Evolutionary conservation across 2,329 filamentous ascomycete genomes (phyloP), one percentile per base, ranked within the genome.

Genomic region (Trichoderma koningii): DNA sequence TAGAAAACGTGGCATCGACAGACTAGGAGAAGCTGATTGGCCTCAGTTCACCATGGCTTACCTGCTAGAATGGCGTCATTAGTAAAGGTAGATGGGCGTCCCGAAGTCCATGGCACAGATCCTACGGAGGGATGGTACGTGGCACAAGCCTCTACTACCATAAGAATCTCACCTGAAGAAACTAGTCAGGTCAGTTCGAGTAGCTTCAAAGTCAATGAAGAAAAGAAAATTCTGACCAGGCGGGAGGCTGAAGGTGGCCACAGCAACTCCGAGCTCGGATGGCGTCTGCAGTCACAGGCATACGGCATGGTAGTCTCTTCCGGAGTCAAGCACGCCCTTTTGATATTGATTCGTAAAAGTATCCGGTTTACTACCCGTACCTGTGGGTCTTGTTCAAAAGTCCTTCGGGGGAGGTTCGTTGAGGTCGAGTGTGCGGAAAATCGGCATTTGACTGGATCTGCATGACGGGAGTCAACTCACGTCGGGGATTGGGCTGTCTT

Each of bases 181-280:
- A 30, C 59, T 53, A 53, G 59, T 53, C 59, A 53, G 45, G 59
- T 30, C 23, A 15, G 21, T 17, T 52, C 38, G 23, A 44, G 52
- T n/a, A 30, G 26, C 38, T 48, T 26, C 44, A 62, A 62, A 62
- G 19, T 52, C 21, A 23, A 15, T 28, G 28, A 34, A 30, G 3
- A 23, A 47, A 28, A 45, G 41, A 61, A 57, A 47, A 57, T 47
- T 30, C 15, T 62, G 44, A 44, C 19, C 14, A 1, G 34, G 34
- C 30, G 38, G 55, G 59, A 44, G 44, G 38, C 59, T 45, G 26
- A 52, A 21, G 19, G 30, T 62, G 59, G 59, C 59, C 59, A 62
- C 59, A 62, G 14, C 19, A 12, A 45, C 23, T 42, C 59, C 59
- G 59, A 51, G 23, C 17, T 62, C 48, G 48, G 59, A 42, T 14